Evolutionary conservation across 2,329 filamentous ascomycete genomes (phyloP), one percentile per base, ranked within the genome.

Genomic region (Epichloe aotearoae): DNA sequence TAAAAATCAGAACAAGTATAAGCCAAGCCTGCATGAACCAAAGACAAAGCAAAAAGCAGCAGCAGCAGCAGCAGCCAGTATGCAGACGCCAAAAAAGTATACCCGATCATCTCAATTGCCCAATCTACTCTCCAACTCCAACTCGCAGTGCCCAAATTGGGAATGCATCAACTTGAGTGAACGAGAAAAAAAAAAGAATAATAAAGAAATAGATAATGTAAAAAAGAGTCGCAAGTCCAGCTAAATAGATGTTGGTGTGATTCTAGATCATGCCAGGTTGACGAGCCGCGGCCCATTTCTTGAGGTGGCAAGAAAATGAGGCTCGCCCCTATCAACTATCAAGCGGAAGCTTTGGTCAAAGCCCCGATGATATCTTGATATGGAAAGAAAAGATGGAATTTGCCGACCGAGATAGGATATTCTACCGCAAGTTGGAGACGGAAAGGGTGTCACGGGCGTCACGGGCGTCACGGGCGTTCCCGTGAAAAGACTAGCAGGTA

Each of bases 61-160:
- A 39, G 8, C 12, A 39, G 38, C n/a, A n/a, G 39, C 49, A 37
- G 34, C 20, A 46, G 19, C 26, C 38, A 43, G 49, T 38, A 55
- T 56, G 51, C 55, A 52, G 48, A 55, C 52, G 55, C 55, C 55
- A 55, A 50, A 52, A 50, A 50, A 50, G 34, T 48, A 17, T 41
- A 43, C 47, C 44, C 46, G 40, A 46, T 53, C 26, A 12, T 48
- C 42, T 34, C 34, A 37, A 34, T 50, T 42, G 37, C 23, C 45
- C 51, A 34, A 39, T 50, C 50, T 47, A 51, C 39, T 46, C 36
- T 20, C 50, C 14, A 54, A 54, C 53, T 54, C 53, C 51, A 52
- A n/a, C 41, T 17, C 36, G 33, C 19, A 33, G 20, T 17, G 42
- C 37, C 37, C 11, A 33, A 33, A 41, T 17, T 26, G 12, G 37